These are phyloP conservation scores for Pterocarpus santalinus DNA, from an alignment of 306 rosid species.

Conservation along the genomic window DNA sequence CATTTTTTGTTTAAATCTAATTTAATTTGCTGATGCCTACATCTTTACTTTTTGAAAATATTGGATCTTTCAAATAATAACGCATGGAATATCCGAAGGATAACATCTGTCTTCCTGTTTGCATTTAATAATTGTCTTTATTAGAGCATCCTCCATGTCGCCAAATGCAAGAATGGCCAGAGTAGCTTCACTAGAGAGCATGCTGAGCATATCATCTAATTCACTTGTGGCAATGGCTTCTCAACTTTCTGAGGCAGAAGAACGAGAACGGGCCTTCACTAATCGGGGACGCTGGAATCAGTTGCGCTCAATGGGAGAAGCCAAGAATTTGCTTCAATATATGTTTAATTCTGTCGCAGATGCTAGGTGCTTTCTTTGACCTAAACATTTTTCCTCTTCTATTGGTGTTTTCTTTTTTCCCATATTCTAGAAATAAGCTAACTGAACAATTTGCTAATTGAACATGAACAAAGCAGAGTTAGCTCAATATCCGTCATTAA, in stretches of 20 bases:
- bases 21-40: slow-evolving; percentile 30
- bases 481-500: slow-evolving; percentile 15
- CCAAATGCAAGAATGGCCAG: slow-evolving; percentile 97
- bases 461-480: background rate
- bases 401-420: slow-evolving; percentile 1
- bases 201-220: slow-evolving; percentile 93
- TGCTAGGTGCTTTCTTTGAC: slow-evolving; percentile 68
- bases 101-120: slow-evolving; percentile 41
- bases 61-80: slow-evolving; percentile 22
- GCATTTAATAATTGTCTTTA: slow-evolving; percentile 47
- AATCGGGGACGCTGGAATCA: slow-evolving; percentile 99
- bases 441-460: slow-evolving; percentile 31
- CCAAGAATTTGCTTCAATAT: slow-evolving; percentile 93
- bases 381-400: slow-evolving; percentile 22
- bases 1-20: slow-evolving; percentile 10
- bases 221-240: slow-evolving; percentile 99
- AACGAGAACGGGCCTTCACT: slow-evolving; percentile 93
- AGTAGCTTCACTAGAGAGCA: slow-evolving; percentile 92
- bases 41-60: slow-evolving; percentile 25
- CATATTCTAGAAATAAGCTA: slow-evolving; percentile 36
- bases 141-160: slow-evolving; percentile 94
- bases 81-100: slow-evolving; percentile 30
- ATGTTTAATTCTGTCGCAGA: slow-evolving; percentile 95
- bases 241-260: slow-evolving; percentile 99
- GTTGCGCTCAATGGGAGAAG: slow-evolving; percentile 98